A percentile compares a stretch with the other conserved stretches of the same genome.
These are phyloP conservation scores for Pythium myriotylum DNA, from an alignment of 352 stramenopile genomes.

Conservation along the genomic window DNA sequence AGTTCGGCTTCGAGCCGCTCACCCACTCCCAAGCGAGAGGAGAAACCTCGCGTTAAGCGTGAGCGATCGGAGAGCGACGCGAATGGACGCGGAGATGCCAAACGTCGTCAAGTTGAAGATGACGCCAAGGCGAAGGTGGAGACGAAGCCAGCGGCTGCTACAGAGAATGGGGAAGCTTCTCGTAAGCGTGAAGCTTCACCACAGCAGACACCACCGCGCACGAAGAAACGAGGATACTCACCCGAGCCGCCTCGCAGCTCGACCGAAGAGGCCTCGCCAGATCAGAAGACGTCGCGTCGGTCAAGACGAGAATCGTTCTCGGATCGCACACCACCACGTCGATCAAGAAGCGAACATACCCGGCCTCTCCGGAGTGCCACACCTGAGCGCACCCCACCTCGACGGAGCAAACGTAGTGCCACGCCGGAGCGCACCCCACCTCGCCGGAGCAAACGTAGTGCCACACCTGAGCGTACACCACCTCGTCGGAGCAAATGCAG, in stretches of 20 bases:
- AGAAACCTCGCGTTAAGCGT: constrained; percentile 10
- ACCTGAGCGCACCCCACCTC: neutral
- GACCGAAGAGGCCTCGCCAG: neutral
- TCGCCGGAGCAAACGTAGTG: too few species aligned
- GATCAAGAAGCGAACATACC: constrained; percentile 4
- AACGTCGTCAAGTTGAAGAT: constrained; percentile 11
- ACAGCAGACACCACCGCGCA: constrained; percentile 14
- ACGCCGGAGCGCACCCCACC: too few species aligned
- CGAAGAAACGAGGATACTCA: too few species aligned
- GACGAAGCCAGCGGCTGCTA: neutral
- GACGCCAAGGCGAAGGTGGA: constrained; percentile 9
- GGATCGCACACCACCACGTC: constrained; percentile 11
- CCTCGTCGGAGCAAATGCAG: too few species aligned
- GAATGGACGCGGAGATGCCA: constrained; percentile 1
- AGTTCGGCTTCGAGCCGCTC: constrained; percentile 16
- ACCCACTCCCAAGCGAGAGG: constrained; percentile 5
- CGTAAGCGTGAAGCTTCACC: neutral
- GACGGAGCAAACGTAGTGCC: too few species aligned
- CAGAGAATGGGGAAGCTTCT: neutral
- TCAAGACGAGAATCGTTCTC: constrained; percentile 5
- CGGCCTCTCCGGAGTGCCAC: constrained; percentile 5
- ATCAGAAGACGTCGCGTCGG: neutral
- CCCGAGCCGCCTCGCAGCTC: too few species aligned
- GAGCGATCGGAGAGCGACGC: constrained; percentile 11
- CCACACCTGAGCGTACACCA: too few species aligned